These are phyloP conservation scores for Yarrowia divulgata DNA, from an alignment of 805 yeast genomes.

Conservation along the genomic window DNA sequence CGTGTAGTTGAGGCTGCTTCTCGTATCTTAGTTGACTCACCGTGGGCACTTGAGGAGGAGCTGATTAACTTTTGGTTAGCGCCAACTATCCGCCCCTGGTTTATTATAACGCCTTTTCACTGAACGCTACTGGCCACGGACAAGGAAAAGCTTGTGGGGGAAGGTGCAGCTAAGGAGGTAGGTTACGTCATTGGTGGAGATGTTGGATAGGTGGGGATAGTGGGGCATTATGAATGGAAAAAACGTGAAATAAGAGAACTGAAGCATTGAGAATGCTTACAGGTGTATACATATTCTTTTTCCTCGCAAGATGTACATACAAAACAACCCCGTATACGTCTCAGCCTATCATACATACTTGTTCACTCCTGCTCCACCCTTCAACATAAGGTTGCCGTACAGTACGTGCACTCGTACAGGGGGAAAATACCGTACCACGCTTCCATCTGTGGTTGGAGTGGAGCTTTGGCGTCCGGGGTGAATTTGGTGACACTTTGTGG, in stretches of 20 bases:
- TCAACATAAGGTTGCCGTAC: not conserved
- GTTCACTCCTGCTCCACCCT: not conserved
- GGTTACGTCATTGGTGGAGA: slow-evolving; percentile 3
- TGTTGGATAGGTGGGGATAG: not conserved
- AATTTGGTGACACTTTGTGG: too few relatives aligned
- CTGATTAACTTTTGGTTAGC: slow-evolving; percentile 25
- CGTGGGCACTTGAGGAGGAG: not conserved
- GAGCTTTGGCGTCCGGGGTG: not conserved
- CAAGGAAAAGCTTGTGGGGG: slow-evolving; percentile 31
- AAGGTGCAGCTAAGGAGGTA: slow-evolving; percentile 20
- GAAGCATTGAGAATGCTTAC: too few relatives aligned
- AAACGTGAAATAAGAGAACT: too few relatives aligned
- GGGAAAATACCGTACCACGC: not conserved
- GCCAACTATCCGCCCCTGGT: slow-evolving; percentile 34
- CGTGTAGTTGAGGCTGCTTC: not conserved
- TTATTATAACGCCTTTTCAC: slow-evolving; percentile 13
- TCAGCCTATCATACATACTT: too few relatives aligned
- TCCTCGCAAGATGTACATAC: too few relatives aligned
- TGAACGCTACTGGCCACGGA: slow-evolving; percentile 15
- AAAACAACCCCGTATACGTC: too few relatives aligned
- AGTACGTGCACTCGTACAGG: not conserved
- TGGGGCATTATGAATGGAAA: too few relatives aligned
- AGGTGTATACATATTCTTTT: too few relatives aligned
- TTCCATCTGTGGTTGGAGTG: not conserved
- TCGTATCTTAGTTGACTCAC: not conserved